phyloP scores from a whole-genome alignment of 768 basidiomycete genomes.

The Panaeolus papilionaceus region DNA sequence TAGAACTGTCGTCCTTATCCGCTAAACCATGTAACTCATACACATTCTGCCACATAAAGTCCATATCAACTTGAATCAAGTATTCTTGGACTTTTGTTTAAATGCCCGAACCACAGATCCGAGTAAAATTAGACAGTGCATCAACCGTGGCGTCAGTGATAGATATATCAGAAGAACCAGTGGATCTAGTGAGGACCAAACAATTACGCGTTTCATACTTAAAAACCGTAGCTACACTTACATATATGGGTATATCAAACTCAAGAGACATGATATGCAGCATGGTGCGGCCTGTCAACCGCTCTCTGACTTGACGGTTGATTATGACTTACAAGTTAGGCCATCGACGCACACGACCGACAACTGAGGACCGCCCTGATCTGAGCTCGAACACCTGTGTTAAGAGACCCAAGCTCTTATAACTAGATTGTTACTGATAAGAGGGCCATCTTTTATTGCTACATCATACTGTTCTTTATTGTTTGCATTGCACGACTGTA shows the following conservation, averaged over 20 bases:
- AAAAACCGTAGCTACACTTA: background rate
- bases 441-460: too few species aligned
- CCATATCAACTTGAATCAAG: background rate
- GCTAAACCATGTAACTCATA: background rate
- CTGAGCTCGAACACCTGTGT: too few species aligned
- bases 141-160: background rate
- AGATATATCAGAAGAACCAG: background rate
- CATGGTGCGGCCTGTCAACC: background rate
- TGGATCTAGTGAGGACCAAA: background rate
- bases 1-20: background rate
- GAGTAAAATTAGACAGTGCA: background rate
- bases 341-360: background rate
- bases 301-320: background rate
- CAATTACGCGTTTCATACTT: background rate
- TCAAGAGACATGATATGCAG: background rate
- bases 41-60: background rate
- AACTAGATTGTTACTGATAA: too few species aligned
- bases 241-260: background rate
- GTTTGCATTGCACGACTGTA: too few species aligned
- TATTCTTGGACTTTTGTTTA: background rate
- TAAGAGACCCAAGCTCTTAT: too few species aligned
- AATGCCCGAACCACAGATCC: background rate
- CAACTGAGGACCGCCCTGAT: too few species aligned
- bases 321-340: background rate
- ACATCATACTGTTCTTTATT: too few species aligned